Base-by-base conservation (phyloP, 805 yeast species). In the Pichia manshurica region DNA sequence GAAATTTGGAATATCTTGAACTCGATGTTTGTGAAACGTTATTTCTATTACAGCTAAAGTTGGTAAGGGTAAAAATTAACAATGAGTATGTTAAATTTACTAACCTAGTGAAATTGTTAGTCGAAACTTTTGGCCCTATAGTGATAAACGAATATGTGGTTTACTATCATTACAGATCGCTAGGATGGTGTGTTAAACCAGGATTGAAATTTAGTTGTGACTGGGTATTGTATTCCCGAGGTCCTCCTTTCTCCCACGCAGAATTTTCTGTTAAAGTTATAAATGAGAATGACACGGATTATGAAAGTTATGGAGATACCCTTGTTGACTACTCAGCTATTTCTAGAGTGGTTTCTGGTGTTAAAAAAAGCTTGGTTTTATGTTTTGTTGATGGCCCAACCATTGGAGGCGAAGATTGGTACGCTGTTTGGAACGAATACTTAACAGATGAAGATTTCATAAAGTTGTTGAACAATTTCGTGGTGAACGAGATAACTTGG, bases 171-270 rank as follows among this genome's bases (percentile, higher is more conserved):
- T 90, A 81, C 65, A 74, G 95, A 45, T 82, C 96, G 0, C 73
- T 79, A 22, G 97, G 97, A 0, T 93, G 98, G 97, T 91, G 97
- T 69, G 93, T 84, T 2, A 73, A 95, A 49, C 78, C 90, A 0
- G 99, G 98, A 0, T 77, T 89, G 48, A 93, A 93, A 64, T 93
- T 93, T 64, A 96, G 96, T 2, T 77, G 86, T n/a, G 95, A 90
- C 57, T 84, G 71, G 64, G 67, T 93, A 8, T 70, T 93, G 5
- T 93, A 93, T 63, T 79, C 83, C 46, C 72, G 91, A 49, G 99
- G 99, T 0, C 99, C 98, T 8, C 97, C 97, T 1, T 88, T 90
- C 62, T 80, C 84, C 44, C 99, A 93, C 62, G 97, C 99, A 0
- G 96, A 89, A 61, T 87, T 79, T 63, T 87, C 91, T 40, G 68